Percentiles rank a stretch among this genome's conserved stretches.
Evolutionary conservation across 1,284 basidiomycete genomes (phyloP).

Genomic region (Papiliotrema flavescens): DNA sequence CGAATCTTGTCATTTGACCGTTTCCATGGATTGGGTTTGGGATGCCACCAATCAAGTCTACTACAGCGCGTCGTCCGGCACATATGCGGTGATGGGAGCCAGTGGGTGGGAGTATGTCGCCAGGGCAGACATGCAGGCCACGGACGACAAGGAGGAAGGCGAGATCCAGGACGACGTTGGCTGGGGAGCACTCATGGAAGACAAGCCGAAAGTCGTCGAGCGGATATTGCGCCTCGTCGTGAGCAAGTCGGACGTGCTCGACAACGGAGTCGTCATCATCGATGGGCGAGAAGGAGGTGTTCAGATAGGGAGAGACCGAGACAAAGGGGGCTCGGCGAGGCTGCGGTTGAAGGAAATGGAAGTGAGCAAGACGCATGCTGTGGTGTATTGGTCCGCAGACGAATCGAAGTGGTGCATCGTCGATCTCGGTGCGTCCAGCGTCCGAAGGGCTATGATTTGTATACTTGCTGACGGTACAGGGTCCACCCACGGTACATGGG

Average conservation of each 20-base stretch:
- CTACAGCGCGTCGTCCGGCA: constrained; percentile 22
- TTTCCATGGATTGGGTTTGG: constrained; percentile 19
- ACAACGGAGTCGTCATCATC: constrained; percentile 33
- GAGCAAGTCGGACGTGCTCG: constrained; percentile 19
- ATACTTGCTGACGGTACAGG: constrained; percentile 22
- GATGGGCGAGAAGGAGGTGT: constrained; percentile 42
- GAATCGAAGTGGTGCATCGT: constrained; percentile 38
- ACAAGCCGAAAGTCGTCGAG: constrained; percentile 5
- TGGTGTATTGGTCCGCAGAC: constrained; percentile 33
- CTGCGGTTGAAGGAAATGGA: constrained; percentile 46
- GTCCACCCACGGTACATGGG: constrained; percentile 46
- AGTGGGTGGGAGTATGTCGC: constrained; percentile 25
- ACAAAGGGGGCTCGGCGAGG: constrained; percentile 28
- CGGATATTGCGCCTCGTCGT: constrained; percentile 44
- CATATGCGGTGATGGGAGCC: constrained; percentile 22
- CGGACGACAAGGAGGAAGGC: constrained; percentile 31
- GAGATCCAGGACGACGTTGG: constrained; percentile 45
- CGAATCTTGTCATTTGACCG: background rate
- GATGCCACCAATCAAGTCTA: constrained; percentile 20
- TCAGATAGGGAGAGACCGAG: constrained; percentile 43
- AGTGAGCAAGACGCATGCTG: constrained; percentile 46
- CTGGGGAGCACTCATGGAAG: constrained; percentile 45
- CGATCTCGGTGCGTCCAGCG: constrained; percentile 35
- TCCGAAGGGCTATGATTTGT: too few species aligned
- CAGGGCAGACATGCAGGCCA: constrained; percentile 3